A percentile compares a stretch with the other conserved stretches of the same genome.
phyloP scores from a whole-genome alignment of 2,329 filamentous ascomycete genomes.

The Colletotrichum destructivum region DNA sequence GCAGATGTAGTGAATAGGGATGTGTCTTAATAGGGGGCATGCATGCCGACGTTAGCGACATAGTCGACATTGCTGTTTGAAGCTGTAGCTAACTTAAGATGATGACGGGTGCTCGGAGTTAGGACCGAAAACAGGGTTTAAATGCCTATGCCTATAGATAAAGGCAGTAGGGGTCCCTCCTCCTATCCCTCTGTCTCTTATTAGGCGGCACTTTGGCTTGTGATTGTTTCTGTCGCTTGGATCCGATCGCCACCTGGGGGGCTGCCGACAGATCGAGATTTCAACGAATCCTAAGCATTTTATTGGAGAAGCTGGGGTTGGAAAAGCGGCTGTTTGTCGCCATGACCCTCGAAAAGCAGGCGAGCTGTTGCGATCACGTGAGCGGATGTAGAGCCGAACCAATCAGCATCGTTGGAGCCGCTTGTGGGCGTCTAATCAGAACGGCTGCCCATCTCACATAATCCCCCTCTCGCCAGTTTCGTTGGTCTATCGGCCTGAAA shows the following conservation, averaged over 20 bases:
- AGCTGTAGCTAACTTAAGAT: no score
- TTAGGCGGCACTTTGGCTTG: neutral
- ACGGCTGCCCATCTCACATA: neutral
- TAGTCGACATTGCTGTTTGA: no score
- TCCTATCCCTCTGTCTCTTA: neutral
- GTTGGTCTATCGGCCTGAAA: neutral
- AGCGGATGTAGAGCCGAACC: constrained; percentile 28
- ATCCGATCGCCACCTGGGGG: neutral
- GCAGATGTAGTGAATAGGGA: no score
- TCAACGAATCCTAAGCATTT: neutral
- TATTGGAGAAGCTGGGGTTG: constrained; percentile 4
- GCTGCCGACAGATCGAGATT: neutral
- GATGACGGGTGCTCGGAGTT: no score
- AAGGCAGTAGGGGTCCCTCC: no score
- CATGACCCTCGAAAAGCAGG: neutral
- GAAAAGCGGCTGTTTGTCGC: neutral
- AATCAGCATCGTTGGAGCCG: neutral
- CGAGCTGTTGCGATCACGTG: constrained; percentile 1
- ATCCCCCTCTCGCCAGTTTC: neutral
- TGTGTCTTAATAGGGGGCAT: no score
- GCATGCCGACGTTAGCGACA: no score
- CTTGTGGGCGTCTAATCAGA: neutral
- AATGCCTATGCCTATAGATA: no score
- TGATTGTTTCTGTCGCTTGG: no score
- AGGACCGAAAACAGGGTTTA: no score